Evolutionary conservation across 441 rosid genomes (phyloP).

Genomic region (Erodium moschatum): DNA sequence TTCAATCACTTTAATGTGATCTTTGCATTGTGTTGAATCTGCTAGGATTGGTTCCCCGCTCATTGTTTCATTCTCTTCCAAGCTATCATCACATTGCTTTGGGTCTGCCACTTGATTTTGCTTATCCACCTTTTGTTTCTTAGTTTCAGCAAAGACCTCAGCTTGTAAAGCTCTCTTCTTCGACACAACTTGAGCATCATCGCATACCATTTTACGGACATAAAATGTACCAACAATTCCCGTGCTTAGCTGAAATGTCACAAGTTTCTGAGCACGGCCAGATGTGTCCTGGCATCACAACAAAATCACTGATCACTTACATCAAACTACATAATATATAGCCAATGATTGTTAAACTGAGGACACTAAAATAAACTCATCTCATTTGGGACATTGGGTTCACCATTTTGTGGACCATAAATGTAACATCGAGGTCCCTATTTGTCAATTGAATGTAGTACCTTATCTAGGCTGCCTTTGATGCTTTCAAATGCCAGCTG

Average conservation of each 20-base stretch:
- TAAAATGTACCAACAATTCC: conserved; percentile 30
- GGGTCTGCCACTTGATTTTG: background rate
- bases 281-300: conserved; percentile 40
- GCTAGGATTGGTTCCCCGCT: too few relatives aligned
- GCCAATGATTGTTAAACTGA: background rate
- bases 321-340: background rate
- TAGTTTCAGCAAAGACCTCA: conserved; percentile 24
- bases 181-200: conserved; percentile 20
- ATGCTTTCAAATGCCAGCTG: conserved; percentile 47
- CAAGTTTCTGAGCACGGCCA: conserved; percentile 55
- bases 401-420: background rate
- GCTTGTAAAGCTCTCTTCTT: conserved; percentile 25
- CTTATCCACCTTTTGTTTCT: conserved; percentile 30
- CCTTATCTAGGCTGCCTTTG: conserved; percentile 46
- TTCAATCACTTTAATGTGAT: background rate
- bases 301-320: background rate
- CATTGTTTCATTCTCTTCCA: background rate
- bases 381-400: background rate
- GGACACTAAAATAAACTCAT: background rate
- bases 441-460: conserved; percentile 17
- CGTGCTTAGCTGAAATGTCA: conserved; percentile 26
- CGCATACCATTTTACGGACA: conserved; percentile 43
- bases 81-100: background rate
- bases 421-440: background rate
- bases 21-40: background rate